phyloP scores from a whole-genome alignment of 2,329 filamentous ascomycete species.

The Monilinia polystroma region DNA sequence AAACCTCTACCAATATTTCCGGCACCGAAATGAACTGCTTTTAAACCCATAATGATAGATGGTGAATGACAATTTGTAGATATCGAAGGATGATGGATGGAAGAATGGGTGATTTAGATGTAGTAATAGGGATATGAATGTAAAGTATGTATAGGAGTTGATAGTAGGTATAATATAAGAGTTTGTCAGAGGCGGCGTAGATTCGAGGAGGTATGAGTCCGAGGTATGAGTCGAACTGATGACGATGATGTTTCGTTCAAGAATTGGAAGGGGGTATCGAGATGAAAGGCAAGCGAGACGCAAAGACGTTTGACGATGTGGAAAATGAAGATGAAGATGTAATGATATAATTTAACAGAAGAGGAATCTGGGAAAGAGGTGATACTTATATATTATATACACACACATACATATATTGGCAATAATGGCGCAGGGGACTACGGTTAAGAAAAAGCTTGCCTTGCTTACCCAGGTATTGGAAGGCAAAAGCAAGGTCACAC shows the following conservation, averaged over 20 bases:
- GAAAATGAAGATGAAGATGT: not conserved
- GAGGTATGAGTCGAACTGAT: not conserved
- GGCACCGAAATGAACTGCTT: constrained; percentile 81
- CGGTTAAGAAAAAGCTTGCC: not conserved
- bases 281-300: not conserved
- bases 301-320: not conserved
- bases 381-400: constrained; percentile 3
- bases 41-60: constrained; percentile 46
- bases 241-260: not conserved
- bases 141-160: not conserved
- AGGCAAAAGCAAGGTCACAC: constrained; percentile 1
- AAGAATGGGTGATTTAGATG: not conserved
- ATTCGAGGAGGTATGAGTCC: not conserved
- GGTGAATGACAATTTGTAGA: not conserved
- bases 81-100: not conserved
- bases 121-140: not conserved
- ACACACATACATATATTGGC: not conserved
- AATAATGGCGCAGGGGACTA: not conserved
- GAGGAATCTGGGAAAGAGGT: not conserved
- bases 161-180: not conserved
- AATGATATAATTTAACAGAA: not conserved
- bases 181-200: not conserved
- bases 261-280: not conserved
- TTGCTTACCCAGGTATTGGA: not conserved
- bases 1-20: constrained; percentile 69